phyloP scores from a whole-genome alignment of 805 yeast species.

The Lachancea kluyveri region DNA sequence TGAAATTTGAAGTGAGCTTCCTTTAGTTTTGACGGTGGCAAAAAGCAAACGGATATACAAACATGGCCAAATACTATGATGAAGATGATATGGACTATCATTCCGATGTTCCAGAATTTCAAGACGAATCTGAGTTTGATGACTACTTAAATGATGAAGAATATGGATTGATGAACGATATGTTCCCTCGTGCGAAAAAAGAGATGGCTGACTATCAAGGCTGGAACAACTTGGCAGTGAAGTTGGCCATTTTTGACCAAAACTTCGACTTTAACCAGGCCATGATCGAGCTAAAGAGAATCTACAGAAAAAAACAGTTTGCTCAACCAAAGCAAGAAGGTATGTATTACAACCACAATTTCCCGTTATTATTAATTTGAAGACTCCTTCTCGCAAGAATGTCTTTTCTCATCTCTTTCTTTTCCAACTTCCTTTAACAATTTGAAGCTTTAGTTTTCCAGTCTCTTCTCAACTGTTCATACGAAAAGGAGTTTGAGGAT shows the following conservation, averaged over 20 bases:
- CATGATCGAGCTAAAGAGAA: constrained; percentile 33
- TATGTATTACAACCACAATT: no score
- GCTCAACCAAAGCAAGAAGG: constrained; percentile 36
- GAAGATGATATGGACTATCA: constrained; percentile 24
- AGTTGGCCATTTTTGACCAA: constrained; percentile 47
- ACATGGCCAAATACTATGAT: constrained; percentile 12
- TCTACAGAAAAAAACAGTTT: constrained; percentile 26
- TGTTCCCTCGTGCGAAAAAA: constrained; percentile 40
- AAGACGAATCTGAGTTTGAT: constrained; percentile 35
- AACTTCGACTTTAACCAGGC: constrained; percentile 44
- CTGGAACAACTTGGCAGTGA: constrained; percentile 38
- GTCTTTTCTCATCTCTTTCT: constrained; percentile 2
- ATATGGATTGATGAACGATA: constrained; percentile 36
- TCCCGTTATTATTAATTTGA: neutral
- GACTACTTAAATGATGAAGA: constrained; percentile 33
- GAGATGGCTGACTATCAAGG: constrained; percentile 37
- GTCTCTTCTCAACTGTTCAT: no score
- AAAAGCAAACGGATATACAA: constrained; percentile 2
- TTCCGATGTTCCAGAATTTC: constrained; percentile 30
- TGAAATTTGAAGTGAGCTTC: neutral
- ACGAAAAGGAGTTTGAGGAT: no score
- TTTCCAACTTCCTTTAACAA: neutral
- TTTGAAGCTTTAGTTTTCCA: no score
- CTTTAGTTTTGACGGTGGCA: neutral
- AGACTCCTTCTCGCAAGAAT: constrained; percentile 3